A percentile compares a stretch with the other conserved stretches of the same genome.
These are phyloP conservation scores for Kwoniella mangroviensis DNA, from an alignment of 768 basidiomycete genomes.

Conservation along the genomic window DNA sequence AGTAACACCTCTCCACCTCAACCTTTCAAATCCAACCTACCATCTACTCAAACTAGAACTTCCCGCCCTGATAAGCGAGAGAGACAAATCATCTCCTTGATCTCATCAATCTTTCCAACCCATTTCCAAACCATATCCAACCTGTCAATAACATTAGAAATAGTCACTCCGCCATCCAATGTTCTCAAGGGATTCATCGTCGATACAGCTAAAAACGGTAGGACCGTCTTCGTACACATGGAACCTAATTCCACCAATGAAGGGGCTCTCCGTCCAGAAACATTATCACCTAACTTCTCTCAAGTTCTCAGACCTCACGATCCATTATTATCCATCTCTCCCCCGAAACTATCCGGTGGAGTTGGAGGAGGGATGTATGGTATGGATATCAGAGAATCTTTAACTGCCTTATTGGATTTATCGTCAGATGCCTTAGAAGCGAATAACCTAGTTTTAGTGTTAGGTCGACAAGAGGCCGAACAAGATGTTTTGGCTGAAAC, in stretches of 20 bases:
- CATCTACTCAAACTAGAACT: constrained; percentile 6
- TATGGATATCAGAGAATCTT: constrained; percentile 50
- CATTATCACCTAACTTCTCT: constrained; percentile 44
- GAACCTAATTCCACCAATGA: constrained; percentile 24
- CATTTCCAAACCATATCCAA: constrained; percentile 39
- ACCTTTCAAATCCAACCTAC: constrained; percentile 1
- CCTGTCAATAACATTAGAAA: constrained; percentile 43
- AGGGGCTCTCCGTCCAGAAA: constrained; percentile 29
- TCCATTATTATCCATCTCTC: constrained; percentile 27
- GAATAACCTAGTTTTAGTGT: constrained; percentile 46
- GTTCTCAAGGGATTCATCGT: constrained; percentile 47
- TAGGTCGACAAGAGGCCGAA: constrained; percentile 46
- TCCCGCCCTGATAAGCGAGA: constrained; percentile 11
- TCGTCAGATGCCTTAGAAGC: constrained; percentile 51
- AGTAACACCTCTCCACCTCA: neutral
- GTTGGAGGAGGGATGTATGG: constrained; percentile 7
- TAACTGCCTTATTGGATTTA: constrained; percentile 55
- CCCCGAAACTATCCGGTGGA: neutral
- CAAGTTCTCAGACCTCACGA: constrained; percentile 48
- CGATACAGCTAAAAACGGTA: constrained; percentile 29
- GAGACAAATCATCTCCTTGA: constrained; percentile 38
- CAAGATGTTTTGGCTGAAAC: constrained; percentile 47
- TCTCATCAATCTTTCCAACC: constrained; percentile 50
- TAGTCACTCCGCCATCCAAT: constrained; percentile 49
- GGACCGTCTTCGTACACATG: constrained; percentile 47